Base-by-base conservation (phyloP, 192 early-diverging fungal species). In the Polychytrium aggregatum region DNA sequence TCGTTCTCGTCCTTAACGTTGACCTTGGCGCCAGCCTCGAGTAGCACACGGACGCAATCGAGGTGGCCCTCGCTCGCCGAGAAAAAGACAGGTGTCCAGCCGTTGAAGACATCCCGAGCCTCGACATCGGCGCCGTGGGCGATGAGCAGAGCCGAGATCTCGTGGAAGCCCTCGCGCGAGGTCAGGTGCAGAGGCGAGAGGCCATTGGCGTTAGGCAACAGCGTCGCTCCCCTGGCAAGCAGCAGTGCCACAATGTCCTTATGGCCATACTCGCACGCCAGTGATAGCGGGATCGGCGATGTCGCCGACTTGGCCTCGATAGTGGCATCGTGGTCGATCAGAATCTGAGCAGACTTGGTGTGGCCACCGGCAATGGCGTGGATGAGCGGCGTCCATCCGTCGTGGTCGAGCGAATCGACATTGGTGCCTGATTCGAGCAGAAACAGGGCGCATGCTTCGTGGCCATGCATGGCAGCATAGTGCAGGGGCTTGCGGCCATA, bases 1-100 rank as follows among this genome's bases (percentile, higher is more conserved):
- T 77, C 85, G 35, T 72, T 79, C 46, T 95, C 92, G 50, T 99
- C 96, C 26, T 76, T 70, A 20, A 81, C 56, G 34, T 83, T 76
- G 27, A 84, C 71, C 25, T 80, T 61, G 44, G 82, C 83, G 8
- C 85, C 86, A 6, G 86, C 83, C 17, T 81, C 78, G 2, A 97
- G 56, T 40, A 99, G 56, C 10, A 88, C 72, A 17, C 78, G 66
- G 2, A 87, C 85, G 57, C 87, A 88, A 10, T 83, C 82, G 3
- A 70, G 55, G 53, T 96, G 81, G 1, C 96, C 96, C 48, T 97
- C 92, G 44, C 79, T 81, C 11, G 86, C 87, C 0, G 91, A 86
- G 64, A 88, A 96, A 47, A 99, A 99, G n/a, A 96, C 59, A 0
- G 96, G 92, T 4, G 91, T 85, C 96, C 96, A 99, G 14, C 85